Base-by-base conservation (phyloP, 2,329 filamentous ascomycete species). In the Trichoderma sp. region DNA sequence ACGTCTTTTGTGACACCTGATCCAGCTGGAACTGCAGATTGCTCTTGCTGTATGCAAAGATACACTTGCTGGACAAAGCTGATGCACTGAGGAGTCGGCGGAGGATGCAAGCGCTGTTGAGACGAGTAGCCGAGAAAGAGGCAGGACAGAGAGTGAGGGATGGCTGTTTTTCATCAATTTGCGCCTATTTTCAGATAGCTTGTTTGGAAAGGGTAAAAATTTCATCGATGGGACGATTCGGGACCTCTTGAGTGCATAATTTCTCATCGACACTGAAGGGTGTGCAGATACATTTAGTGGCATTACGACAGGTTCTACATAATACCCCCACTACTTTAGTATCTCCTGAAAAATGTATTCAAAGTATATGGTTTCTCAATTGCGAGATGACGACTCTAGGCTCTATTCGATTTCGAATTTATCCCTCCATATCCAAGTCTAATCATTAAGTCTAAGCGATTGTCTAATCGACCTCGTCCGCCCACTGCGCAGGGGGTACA, bases 401-500 rank as follows among this genome's bases (percentile, higher is more conserved):
- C 2, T 5, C 4, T 45, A 45, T 2, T 45, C 10, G 10, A 22
- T 45, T 10, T 45, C 42, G 19, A 13, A 48, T 22, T 12, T 48
- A 48, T 48, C 19, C 2, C 9, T 48, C 42, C 22, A 48, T 48
- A 13, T 48, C 42, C 22, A 13, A 5, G 42, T 7, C 13, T 19
- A 22, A 48, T 48, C 9, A 19, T 10, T 34, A 7, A 12, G n/a
- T 63, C 59, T 64, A 64, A 19, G n/a, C 10, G 13, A 8, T 45
- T 13, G 25, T n/a, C 58, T 75, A 77, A 54, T 80, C 77, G 4
- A 79, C 71, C 27, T 80, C 77, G 13, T 79, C 77, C 2, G 73
- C 70, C 37, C 74, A 80, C 63, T 78, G 73, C 0, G 75, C 67
- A 0, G 80, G 80, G 2, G 78, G 77, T 15, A 80, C 77, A 53